Evolutionary conservation across 202 grass and related monocot genomes (phyloP).

Genomic region (Schoenoplectus tabernaemontani): DNA sequence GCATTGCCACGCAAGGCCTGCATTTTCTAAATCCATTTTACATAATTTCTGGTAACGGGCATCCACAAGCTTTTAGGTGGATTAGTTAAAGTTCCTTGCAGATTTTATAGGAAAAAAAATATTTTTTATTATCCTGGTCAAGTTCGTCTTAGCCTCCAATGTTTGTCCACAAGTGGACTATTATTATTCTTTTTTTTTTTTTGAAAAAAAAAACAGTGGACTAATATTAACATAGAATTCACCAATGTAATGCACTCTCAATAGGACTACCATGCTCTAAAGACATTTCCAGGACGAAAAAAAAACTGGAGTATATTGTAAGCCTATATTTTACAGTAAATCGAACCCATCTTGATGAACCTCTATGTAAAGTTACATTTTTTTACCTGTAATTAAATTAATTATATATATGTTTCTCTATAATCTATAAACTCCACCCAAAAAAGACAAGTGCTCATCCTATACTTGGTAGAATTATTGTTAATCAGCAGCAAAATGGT

Average conservation of each 20-base stretch:
- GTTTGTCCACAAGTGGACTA: background rate
- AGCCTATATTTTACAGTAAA: background rate
- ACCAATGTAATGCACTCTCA: background rate
- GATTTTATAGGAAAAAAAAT: background rate
- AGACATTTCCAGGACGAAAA: background rate
- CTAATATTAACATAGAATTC: background rate
- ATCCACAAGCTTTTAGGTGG: background rate
- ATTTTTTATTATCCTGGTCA: background rate
- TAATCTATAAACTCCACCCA: background rate
- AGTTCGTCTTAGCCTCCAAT: background rate
- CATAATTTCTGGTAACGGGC: background rate
- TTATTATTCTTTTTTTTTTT: background rate
- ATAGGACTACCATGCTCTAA: background rate
- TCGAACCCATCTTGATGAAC: background rate
- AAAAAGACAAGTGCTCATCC: background rate
- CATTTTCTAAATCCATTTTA: background rate
- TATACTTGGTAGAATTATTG: slow-evolving; percentile 23
- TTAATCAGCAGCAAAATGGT: slow-evolving; percentile 39
- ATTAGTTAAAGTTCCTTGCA: background rate
- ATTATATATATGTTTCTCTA: background rate
- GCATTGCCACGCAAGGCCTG: too few species aligned
- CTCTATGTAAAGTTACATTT: background rate
- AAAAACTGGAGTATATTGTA: too few species aligned
- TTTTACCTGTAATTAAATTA: background rate
- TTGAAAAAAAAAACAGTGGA: background rate